Conservation (phyloP, 192 early-diverging fungal species). For the Coemansia sp. region DNA sequence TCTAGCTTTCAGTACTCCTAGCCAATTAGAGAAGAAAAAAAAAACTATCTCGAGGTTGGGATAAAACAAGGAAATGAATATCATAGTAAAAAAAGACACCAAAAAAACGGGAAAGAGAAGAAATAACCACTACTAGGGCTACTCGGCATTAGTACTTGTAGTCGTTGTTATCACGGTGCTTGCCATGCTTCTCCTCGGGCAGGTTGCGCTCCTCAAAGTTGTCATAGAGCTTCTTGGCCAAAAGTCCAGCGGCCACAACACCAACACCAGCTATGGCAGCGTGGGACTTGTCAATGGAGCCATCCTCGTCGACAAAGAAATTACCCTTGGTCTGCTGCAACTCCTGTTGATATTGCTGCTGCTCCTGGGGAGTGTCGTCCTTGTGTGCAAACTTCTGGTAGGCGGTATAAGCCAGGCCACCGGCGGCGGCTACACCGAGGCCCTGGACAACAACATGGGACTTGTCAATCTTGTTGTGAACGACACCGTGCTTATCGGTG, state of each 20-base stretch:
- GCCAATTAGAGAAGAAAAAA: neutral
- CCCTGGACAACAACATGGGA: conserved; percentile 6
- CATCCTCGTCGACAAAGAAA: conserved; percentile 35
- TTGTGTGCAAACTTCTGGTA: conserved; percentile 9
- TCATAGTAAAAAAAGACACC: neutral
- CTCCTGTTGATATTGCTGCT: conserved; percentile 5
- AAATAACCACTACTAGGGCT: neutral
- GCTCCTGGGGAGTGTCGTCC: neutral
- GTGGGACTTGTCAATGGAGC: conserved; percentile 30
- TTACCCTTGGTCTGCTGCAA: neutral
- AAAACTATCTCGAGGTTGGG: neutral
- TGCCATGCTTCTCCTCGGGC: conserved; percentile 17
- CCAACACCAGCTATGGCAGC: conserved; percentile 21
- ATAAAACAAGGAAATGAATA: neutral
- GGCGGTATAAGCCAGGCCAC: conserved; percentile 1
- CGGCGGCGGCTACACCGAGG: conserved; percentile 3
- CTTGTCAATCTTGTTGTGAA: conserved; percentile 15
- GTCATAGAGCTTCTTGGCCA: conserved; percentile 35
- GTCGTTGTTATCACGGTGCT: conserved; percentile 5
- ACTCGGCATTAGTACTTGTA: neutral
- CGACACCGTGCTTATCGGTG: conserved; percentile 4
- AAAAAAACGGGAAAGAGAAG: neutral
- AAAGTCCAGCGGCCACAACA: conserved; percentile 13
- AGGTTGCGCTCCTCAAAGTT: conserved; percentile 19
- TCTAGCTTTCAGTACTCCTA: neutral